phyloP scores from a whole-genome alignment of 2,329 filamentous ascomycete species.

The Parastagonospora avenae region DNA sequence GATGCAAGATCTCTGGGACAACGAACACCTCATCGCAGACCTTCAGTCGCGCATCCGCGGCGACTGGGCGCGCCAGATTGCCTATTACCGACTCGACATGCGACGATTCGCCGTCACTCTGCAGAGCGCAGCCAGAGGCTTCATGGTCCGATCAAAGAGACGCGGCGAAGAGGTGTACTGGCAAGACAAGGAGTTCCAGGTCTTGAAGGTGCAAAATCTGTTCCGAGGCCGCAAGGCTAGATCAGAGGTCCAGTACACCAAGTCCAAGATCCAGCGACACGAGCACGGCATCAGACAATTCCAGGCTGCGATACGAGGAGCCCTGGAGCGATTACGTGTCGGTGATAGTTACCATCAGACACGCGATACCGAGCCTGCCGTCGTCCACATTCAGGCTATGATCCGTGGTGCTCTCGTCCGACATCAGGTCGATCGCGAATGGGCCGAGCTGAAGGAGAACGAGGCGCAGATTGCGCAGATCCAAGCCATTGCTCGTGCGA shows the following conservation, averaged over 20 bases:
- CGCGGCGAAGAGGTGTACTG: slow-evolving; percentile 68
- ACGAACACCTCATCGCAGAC: slow-evolving; percentile 76
- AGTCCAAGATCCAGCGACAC: slow-evolving; percentile 52
- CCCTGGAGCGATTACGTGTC: slow-evolving; percentile 49
- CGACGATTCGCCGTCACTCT: slow-evolving; percentile 76
- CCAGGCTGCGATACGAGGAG: slow-evolving; percentile 62
- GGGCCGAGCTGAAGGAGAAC: slow-evolving; percentile 50
- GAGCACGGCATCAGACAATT: slow-evolving; percentile 55
- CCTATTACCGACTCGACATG: slow-evolving; percentile 83
- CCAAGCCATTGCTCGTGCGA: slow-evolving; percentile 51
- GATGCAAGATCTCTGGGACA: slow-evolving; percentile 91
- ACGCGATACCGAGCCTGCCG: slow-evolving; percentile 66
- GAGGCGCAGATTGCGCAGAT: slow-evolving; percentile 52
- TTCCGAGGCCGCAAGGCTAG: slow-evolving; percentile 68
- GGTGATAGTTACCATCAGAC: slow-evolving; percentile 64
- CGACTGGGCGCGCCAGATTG: slow-evolving; percentile 83
- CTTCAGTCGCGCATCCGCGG: slow-evolving; percentile 87
- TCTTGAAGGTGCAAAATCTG: slow-evolving; percentile 82
- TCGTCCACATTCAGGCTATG: slow-evolving; percentile 56
- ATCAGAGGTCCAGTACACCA: slow-evolving; percentile 53
- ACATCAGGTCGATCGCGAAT: slow-evolving; percentile 55
- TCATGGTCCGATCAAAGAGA: slow-evolving; percentile 70
- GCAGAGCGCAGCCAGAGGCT: slow-evolving; percentile 79
- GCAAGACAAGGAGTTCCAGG: slow-evolving; percentile 71
- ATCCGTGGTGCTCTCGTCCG: slow-evolving; percentile 71